phyloP scores from a whole-genome alignment of 176 grass and related monocot genomes.

The Poa pratensis region DNA sequence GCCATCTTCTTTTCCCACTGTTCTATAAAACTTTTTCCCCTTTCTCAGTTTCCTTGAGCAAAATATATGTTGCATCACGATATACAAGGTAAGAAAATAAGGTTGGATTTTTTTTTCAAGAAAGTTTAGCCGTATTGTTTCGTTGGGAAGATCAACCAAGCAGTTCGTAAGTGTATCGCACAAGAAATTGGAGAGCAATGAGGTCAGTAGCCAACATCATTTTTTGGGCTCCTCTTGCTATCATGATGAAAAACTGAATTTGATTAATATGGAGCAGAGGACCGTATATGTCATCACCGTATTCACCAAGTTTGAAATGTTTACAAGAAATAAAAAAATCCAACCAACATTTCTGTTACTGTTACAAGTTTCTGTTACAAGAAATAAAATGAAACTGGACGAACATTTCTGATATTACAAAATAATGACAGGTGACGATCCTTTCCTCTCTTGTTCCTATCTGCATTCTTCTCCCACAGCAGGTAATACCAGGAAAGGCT shows the following conservation, averaged over 20 bases:
- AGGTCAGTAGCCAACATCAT: no score
- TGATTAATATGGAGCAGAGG: no score
- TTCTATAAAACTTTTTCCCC: not conserved
- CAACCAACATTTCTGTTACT: not conserved
- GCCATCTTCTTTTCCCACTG: not conserved
- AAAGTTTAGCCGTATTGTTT: no score
- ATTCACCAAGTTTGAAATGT: not conserved
- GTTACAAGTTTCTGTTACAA: not conserved
- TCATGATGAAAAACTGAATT: not conserved
- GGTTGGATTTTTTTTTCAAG: not conserved
- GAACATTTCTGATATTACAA: not conserved
- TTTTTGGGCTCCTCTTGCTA: no score
- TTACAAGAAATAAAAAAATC: not conserved
- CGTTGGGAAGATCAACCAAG: no score
- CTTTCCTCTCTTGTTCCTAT: not conserved
- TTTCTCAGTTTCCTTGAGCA: not conserved
- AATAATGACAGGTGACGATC: not conserved
- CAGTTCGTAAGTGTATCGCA: no score
- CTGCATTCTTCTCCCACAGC: not conserved
- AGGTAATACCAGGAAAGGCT: constrained; percentile 55
- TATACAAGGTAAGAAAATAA: not conserved
- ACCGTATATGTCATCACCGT: not conserved
- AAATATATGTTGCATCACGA: not conserved
- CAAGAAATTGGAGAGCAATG: no score
- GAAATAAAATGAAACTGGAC: not conserved